Evolutionary conservation across 2,329 filamentous ascomycete species (phyloP), one percentile per base, ranked within the genome.

Genomic region (Nakataea oryzae): DNA sequence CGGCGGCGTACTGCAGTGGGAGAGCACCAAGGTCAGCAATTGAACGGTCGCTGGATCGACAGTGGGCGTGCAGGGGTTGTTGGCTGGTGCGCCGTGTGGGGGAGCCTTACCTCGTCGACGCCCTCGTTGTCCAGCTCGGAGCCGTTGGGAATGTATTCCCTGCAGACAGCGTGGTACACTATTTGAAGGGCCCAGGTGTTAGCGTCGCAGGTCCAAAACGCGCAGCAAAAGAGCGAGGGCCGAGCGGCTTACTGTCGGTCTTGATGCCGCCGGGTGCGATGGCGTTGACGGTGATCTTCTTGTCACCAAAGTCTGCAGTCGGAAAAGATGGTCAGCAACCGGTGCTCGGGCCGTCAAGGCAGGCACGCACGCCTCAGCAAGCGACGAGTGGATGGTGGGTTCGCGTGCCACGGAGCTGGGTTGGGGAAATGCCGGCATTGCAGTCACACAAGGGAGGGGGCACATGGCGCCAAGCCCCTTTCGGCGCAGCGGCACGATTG

Each of bases 101-200:
- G 17, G 3, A 13, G 50, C 24, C 58, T 24, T 61, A 66, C 65
- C 63, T 68, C 67, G 61, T 68, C 67, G 1, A 66, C 67, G 54
- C 66, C 64, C 56, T 67, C 67, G 61, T 68, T 47, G 4, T 63
- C 63, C 30, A 68, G 69, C 63, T 72, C 69, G 17, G 66, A 69
- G 34, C 74, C 75, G 62, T 70, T 70, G 56, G 75, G 75, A 41
- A 77, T 75, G 69, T 77, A 77, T 61, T 76, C 69, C 62, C 71
- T 65, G 60, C 71, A 71, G 13, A 73, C 72, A 8, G 66, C 70
- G 62, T 72, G 68, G 64, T 71, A 74, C 73, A 75, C 54, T 74
- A 65, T 64, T 63, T 34, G 64, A 57, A 63, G 24, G n/a, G 8
- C 12, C 17, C 17, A n/a, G 7, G 12, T 30, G 24, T 54, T 17